phyloP scores from a whole-genome alignment of 2,329 filamentous ascomycete species.

The Apiospora sp. region DNA sequence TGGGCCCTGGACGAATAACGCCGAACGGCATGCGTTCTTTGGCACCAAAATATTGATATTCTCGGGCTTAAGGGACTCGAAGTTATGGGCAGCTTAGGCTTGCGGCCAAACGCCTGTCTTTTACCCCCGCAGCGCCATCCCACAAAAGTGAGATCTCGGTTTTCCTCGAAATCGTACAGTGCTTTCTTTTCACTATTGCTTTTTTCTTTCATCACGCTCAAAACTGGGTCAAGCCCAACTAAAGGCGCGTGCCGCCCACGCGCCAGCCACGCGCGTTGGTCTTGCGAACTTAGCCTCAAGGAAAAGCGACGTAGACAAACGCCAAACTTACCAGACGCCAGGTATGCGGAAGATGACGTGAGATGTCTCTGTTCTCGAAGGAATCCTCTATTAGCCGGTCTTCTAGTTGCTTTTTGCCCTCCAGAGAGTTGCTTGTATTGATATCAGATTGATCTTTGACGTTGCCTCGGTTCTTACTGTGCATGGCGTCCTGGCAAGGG shows the following conservation, averaged over 20 bases:
- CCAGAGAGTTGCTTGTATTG: not conserved
- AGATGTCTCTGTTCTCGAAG: not conserved
- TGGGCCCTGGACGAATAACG: not conserved
- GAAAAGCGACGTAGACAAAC: not conserved
- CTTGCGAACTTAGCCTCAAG: not conserved
- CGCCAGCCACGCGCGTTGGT: slow-evolving; percentile 12
- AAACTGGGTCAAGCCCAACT: slow-evolving; percentile 3
- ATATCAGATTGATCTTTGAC: not conserved
- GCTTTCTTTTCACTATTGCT: not conserved
- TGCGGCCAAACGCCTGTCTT: slow-evolving; percentile 10
- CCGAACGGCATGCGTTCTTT: slow-evolving; percentile 4
- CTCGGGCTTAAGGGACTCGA: slow-evolving; percentile 14
- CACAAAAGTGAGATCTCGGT: slow-evolving; percentile 6
- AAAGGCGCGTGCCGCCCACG: slow-evolving; percentile 21
- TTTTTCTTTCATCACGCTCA: slow-evolving; percentile 8
- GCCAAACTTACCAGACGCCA: not conserved
- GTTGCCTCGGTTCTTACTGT: slow-evolving; percentile 4
- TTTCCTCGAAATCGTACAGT: slow-evolving; percentile 12
- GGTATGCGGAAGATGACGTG: not conserved
- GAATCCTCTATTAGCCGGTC: not conserved
- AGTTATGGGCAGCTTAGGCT: not conserved
- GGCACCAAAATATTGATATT: not conserved
- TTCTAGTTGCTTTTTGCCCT: not conserved
- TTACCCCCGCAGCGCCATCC: slow-evolving; percentile 19
- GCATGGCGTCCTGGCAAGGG: slow-evolving; percentile 18